Evolutionary conservation across 164 flowering plant species (phyloP).

Genomic region (Nymphaea thermarum): DNA sequence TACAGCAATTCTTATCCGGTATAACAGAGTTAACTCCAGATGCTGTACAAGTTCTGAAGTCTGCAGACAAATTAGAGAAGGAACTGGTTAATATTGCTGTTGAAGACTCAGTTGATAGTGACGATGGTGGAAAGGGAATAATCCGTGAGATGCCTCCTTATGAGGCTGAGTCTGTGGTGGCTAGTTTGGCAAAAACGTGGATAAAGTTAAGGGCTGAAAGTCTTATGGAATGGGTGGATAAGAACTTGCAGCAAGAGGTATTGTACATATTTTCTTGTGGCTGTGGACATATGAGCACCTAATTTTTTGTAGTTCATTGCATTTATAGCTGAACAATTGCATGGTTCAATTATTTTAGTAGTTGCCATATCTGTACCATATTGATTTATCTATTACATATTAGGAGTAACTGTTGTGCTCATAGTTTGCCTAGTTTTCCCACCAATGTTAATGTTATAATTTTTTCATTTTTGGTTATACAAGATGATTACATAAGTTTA

Average conservation of each 20-base stretch:
- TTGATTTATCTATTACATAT: too few species aligned
- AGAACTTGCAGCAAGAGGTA: slow-evolving; percentile 85
- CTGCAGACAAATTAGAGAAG: slow-evolving; percentile 87
- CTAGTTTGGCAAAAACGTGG: slow-evolving; percentile 59
- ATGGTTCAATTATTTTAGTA: neutral
- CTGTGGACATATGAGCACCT: neutral
- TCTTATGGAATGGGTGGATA: slow-evolving; percentile 64
- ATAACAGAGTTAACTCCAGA: slow-evolving; percentile 81
- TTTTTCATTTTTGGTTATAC: too few species aligned
- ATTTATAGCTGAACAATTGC: neutral
- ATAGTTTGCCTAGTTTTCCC: too few species aligned
- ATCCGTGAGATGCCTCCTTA: slow-evolving; percentile 88
- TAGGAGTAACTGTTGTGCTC: too few species aligned
- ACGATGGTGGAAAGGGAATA: slow-evolving; percentile 90
- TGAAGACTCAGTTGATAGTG: slow-evolving; percentile 86
- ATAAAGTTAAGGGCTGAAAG: slow-evolving; percentile 55
- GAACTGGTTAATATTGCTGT: slow-evolving; percentile 91
- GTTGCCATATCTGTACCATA: neutral
- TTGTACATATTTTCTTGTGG: slow-evolving; percentile 1
- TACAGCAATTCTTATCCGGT: slow-evolving; percentile 55
- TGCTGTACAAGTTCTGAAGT: slow-evolving; percentile 55
- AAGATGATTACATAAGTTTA: too few species aligned
- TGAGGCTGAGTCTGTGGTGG: slow-evolving; percentile 70
- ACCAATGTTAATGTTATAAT: too few species aligned
- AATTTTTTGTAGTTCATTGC: neutral